A percentile compares a stretch with the other conserved stretches of the same genome.
These are phyloP conservation scores for Aspergillus chevalieri DNA, from an alignment of 2,329 filamentous ascomycete genomes.

Conservation along the genomic window DNA sequence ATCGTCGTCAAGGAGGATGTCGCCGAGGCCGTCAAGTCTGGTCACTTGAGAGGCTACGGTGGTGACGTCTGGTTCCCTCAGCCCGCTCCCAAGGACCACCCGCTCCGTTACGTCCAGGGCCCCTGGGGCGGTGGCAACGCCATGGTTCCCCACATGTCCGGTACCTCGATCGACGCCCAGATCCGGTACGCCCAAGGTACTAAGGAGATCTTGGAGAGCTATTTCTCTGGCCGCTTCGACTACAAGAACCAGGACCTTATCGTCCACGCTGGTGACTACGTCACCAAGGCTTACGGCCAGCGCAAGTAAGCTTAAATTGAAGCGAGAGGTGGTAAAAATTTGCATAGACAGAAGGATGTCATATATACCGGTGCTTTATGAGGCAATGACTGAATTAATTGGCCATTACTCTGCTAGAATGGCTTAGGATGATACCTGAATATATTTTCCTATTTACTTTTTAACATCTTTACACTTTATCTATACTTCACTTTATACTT, in stretches of 20 bases:
- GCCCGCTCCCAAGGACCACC: constrained; percentile 88
- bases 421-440: constrained; percentile 2
- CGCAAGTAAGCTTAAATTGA: constrained; percentile 34
- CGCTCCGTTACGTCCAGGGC: constrained; percentile 86
- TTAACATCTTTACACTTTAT: neutral
- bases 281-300: constrained; percentile 88
- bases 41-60: constrained; percentile 57
- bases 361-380: neutral
- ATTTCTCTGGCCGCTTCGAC: constrained; percentile 80
- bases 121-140: constrained; percentile 95
- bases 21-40: constrained; percentile 81
- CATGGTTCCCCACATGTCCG: constrained; percentile 98
- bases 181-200: constrained; percentile 80
- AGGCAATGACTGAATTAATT: constrained; percentile 8
- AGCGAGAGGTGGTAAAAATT: no score
- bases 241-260: constrained; percentile 90
- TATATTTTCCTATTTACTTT: neutral
- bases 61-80: constrained; percentile 81
- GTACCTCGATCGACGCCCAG: constrained; percentile 97
- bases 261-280: constrained; percentile 82
- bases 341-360: neutral
- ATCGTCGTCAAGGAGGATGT: constrained; percentile 99
- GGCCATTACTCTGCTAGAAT: constrained; percentile 3
- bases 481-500: no score
- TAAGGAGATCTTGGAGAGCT: constrained; percentile 86